phyloP scores from a whole-genome alignment of 1,284 basidiomycete species.

The Trametes polyzona region DNA sequence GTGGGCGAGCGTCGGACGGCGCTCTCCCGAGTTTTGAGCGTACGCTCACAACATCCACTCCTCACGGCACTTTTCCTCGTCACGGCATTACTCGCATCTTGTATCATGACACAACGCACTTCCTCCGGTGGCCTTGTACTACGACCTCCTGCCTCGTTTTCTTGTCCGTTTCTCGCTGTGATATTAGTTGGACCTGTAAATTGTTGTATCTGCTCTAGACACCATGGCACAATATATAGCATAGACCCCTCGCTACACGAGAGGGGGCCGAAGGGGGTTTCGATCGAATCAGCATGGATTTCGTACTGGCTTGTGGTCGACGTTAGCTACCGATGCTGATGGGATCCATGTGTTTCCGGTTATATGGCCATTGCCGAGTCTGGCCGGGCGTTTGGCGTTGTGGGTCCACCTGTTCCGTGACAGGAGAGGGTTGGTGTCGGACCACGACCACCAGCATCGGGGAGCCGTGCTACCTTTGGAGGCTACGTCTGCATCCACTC shows the following conservation, averaged over 20 bases:
- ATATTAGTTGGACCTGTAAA: neutral
- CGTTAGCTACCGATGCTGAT: too few species aligned
- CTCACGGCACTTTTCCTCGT: neutral
- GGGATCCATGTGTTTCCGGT: neutral
- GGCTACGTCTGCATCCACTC: too few species aligned
- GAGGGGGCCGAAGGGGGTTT: neutral
- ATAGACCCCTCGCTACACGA: neutral
- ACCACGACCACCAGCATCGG: neutral
- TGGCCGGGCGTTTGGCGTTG: conserved; percentile 14
- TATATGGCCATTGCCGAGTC: neutral
- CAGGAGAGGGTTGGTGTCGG: neutral
- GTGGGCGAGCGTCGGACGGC: conserved; percentile 35
- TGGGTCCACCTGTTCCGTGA: conserved; percentile 22
- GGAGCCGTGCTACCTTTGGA: too few species aligned
- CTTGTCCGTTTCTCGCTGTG: neutral
- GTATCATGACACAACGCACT: conserved; percentile 3
- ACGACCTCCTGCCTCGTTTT: neutral
- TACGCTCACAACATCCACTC: neutral
- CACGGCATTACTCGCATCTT: neutral
- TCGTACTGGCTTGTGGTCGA: too few species aligned
- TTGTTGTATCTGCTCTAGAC: conserved; percentile 12
- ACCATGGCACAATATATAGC: neutral
- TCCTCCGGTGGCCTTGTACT: neutral
- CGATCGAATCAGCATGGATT: too few species aligned
- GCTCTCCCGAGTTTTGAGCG: conserved; percentile 29